Conservation (phyloP, 2,329 filamentous ascomycete genomes). For the Plectosphaerella plurivora region DNA sequence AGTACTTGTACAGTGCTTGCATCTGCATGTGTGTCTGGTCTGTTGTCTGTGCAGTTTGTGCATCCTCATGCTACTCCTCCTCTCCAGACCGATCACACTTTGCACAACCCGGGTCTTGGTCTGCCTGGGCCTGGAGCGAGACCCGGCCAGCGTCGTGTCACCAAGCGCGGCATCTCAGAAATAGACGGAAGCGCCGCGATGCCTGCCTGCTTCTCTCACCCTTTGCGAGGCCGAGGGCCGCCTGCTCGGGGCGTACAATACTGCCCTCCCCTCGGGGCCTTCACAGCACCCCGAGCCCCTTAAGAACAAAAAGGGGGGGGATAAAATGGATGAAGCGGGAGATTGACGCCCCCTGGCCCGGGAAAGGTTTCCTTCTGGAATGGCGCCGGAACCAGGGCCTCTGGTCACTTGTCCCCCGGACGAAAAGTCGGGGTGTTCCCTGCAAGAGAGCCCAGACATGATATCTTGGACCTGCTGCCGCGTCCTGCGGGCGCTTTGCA, state of each 20-base stretch:
- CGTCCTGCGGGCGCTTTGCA: neutral
- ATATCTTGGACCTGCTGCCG: neutral
- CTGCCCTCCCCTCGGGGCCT: too few relatives aligned
- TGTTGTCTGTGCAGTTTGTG: neutral
- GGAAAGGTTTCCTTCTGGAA: neutral
- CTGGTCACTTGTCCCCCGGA: neutral
- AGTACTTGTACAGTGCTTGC: neutral
- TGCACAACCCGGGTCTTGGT: neutral
- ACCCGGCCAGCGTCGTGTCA: neutral
- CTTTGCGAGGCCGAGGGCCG: neutral
- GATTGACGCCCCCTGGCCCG: too few relatives aligned
- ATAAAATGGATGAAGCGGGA: too few relatives aligned
- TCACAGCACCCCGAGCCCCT: too few relatives aligned
- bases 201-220: neutral
- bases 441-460: neutral
- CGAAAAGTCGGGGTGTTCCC: neutral
- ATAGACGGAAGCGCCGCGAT: neutral
- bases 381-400: neutral
- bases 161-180: neutral
- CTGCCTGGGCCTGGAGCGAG: neutral
- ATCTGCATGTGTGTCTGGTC: too few relatives aligned
- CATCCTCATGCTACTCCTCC: neutral
- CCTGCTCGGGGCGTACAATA: neutral
- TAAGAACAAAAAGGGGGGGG: too few relatives aligned
- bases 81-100: neutral